phyloP scores from a whole-genome alignment of 345 rosid genomes.

The Adansonia digitata region DNA sequence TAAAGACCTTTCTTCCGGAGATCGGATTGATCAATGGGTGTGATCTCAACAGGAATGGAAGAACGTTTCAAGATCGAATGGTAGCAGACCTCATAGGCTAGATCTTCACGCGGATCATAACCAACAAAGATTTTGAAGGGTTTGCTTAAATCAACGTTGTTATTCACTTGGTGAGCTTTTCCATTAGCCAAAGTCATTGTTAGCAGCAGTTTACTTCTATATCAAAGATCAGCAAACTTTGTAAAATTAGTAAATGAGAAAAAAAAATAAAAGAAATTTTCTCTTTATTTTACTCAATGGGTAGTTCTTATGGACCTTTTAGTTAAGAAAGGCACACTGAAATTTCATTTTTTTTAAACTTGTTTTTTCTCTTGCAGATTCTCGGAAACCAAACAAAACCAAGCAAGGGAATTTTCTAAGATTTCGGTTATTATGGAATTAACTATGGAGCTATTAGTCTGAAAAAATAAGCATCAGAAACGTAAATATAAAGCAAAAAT shows the following conservation, averaged over 20 bases:
- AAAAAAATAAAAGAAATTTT: not conserved
- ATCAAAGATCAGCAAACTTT: not conserved
- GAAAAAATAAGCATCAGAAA: not conserved
- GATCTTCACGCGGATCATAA: constrained; percentile 83
- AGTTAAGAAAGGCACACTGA: not conserved
- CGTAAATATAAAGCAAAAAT: not conserved
- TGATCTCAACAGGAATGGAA: constrained; percentile 74
- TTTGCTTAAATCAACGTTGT: constrained; percentile 25
- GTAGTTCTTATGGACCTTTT: not conserved
- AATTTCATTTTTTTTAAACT: not conserved
- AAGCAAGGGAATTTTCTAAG: not conserved
- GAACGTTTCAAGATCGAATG: constrained; percentile 66
- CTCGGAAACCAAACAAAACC: not conserved
- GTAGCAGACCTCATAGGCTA: constrained; percentile 81
- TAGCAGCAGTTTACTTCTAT: not conserved
- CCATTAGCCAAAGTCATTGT: constrained; percentile 36
- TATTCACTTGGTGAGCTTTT: constrained; percentile 10
- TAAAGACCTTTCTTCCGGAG: constrained; percentile 64
- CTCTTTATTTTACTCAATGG: not conserved
- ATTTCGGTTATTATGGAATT: not conserved
- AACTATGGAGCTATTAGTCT: not conserved
- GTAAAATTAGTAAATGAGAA: not conserved
- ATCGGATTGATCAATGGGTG: constrained; percentile 77
- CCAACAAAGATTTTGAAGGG: constrained; percentile 81
- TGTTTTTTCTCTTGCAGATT: not conserved